phyloP scores from a whole-genome alignment of 1,139 yeast genomes.

The Suhomyces anneliseae region DNA sequence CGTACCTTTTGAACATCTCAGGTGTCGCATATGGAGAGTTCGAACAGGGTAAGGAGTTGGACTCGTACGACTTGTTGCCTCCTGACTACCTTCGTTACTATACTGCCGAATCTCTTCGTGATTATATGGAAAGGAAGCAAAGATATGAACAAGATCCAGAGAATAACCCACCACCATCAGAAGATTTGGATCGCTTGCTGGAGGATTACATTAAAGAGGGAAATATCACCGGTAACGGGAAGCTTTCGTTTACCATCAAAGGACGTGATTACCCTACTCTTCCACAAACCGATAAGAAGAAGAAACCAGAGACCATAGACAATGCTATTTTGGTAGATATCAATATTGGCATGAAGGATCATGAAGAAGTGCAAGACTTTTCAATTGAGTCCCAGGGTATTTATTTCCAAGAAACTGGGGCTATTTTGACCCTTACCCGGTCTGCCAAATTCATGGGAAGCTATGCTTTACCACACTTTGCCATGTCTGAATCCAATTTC shows the following conservation, averaged over 20 bases:
- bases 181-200: constrained; percentile 9
- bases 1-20: constrained; percentile 52
- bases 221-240: constrained; percentile 31
- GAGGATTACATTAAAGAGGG: constrained; percentile 23
- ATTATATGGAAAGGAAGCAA: constrained; percentile 24
- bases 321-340: constrained; percentile 35
- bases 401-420: constrained; percentile 70
- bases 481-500: constrained; percentile 45
- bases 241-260: constrained; percentile 24
- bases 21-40: constrained; percentile 52
- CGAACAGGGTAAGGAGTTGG: constrained; percentile 7
- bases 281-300: constrained; percentile 6
- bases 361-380: constrained; percentile 45
- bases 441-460: constrained; percentile 75
- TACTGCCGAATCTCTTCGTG: constrained; percentile 26
- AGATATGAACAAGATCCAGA: constrained; percentile 30
- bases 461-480: constrained; percentile 61
- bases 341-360: constrained; percentile 33
- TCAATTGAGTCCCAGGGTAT: constrained; percentile 58
- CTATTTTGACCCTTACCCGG: constrained; percentile 60
- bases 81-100: constrained; percentile 47
- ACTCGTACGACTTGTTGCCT: constrained; percentile 22
- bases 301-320: constrained; percentile 16
- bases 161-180: constrained; percentile 22
- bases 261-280: constrained; percentile 25